Conservation (phyloP, 192 early-diverging fungal genomes). For the Dimargaris xerosporica region DNA sequence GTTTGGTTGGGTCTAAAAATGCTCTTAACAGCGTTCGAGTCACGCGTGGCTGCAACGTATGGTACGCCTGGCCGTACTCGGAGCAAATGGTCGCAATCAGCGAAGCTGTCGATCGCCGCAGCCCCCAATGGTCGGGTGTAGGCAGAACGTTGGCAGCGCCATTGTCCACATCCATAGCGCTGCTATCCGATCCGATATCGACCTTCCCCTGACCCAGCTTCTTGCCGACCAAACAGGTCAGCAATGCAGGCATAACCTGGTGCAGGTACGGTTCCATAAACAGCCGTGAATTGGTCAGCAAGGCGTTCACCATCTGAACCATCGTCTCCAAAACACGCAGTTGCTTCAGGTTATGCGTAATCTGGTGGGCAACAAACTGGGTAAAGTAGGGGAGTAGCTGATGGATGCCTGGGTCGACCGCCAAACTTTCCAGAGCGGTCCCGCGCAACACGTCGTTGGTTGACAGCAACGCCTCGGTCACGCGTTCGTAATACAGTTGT, state of each 20-base stretch:
- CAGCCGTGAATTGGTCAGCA: constrained; percentile 75
- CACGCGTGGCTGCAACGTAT: constrained; percentile 74
- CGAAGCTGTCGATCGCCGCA: constrained; percentile 61
- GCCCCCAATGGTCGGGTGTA: constrained; percentile 52
- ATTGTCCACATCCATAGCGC: constrained; percentile 30
- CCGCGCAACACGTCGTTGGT: constrained; percentile 46
- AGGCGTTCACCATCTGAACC: constrained; percentile 60
- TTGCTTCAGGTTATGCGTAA: constrained; percentile 64
- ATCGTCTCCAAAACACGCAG: constrained; percentile 52
- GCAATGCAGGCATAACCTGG: constrained; percentile 82
- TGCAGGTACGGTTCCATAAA: constrained; percentile 94
- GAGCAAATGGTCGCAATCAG: constrained; percentile 59
- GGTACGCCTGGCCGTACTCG: constrained; percentile 66
- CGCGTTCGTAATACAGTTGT: constrained; percentile 85
- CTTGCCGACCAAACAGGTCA: constrained; percentile 86
- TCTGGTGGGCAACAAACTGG: constrained; percentile 76
- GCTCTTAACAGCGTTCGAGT: constrained; percentile 79
- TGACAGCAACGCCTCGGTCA: constrained; percentile 64
- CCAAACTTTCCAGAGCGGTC: constrained; percentile 66
- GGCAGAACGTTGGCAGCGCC: not conserved
- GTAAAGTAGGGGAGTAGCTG: constrained; percentile 92
- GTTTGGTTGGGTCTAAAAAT: constrained; percentile 74
- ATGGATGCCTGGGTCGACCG: constrained; percentile 84
- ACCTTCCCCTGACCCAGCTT: constrained; percentile 39
- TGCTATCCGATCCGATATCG: not conserved